A percentile compares a stretch with the other conserved stretches of the same genome.
phyloP scores from a whole-genome alignment of 352 stramenopile species.

The Phytophthora pinifolia region DNA sequence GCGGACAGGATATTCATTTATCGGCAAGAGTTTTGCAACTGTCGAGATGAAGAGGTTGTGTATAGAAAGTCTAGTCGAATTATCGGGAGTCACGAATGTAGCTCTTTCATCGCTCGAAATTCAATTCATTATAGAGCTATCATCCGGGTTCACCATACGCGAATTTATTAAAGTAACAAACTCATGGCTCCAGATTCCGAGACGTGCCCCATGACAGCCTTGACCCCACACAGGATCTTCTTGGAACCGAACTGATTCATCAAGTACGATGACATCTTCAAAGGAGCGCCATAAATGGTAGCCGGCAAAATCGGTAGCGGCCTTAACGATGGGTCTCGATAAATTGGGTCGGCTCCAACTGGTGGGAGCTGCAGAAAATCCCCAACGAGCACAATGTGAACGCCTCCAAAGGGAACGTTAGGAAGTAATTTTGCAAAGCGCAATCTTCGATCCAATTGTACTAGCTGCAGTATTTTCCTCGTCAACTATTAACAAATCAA shows the following conservation, averaged over 20 bases:
- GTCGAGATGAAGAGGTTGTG: conserved; percentile 1
- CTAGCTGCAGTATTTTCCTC: conserved; percentile 1
- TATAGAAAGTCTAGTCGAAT: conserved; percentile 1
- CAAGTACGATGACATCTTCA: background rate
- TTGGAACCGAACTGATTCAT: conserved; percentile 8
- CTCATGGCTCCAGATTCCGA: background rate
- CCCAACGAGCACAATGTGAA: conserved; percentile 4
- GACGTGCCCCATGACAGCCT: background rate
- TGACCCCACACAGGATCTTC: background rate
- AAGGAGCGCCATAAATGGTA: conserved; percentile 2
- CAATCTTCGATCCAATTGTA: background rate
- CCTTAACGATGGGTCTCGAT: background rate
- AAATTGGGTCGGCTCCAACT: background rate
- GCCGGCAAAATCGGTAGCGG: background rate
- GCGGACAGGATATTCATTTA: background rate
- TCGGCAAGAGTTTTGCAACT: background rate
- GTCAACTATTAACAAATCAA: background rate
- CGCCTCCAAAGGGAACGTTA: conserved; percentile 1
- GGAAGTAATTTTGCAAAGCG: background rate
- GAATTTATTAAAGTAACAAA: conserved; percentile 5
- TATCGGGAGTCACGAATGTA: conserved; percentile 5
- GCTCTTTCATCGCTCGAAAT: too few relatives aligned
- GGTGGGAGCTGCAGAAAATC: conserved; percentile 6
- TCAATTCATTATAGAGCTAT: too few relatives aligned
- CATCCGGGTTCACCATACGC: background rate